Conservation (phyloP, 2,329 filamentous ascomycete genomes). For the Calonectria pseudoreteaudii region DNA sequence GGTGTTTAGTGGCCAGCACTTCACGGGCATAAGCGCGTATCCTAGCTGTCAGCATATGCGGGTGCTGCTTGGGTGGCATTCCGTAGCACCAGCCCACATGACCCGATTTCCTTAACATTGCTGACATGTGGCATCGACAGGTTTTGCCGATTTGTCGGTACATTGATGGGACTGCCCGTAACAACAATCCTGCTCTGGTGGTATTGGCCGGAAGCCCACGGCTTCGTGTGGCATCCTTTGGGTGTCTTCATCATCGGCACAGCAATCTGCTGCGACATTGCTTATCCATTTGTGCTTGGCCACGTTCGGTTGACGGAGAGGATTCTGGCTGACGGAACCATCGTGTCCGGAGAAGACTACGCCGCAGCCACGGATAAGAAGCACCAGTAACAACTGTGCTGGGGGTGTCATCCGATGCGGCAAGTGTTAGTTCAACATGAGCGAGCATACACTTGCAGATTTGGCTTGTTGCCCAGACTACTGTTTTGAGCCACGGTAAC, state of each 20-base stretch:
- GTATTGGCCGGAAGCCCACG: conserved; percentile 63
- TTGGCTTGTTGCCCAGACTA: neutral
- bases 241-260: conserved; percentile 56
- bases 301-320: conserved; percentile 54
- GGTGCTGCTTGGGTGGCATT: neutral
- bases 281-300: conserved; percentile 58
- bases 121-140: conserved; percentile 45
- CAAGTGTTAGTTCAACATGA: conserved; percentile 6
- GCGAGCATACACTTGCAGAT: neutral
- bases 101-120: neutral
- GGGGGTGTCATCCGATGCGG: neutral
- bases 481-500: neutral
- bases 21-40: conserved; percentile 1
- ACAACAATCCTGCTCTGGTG: conserved; percentile 58
- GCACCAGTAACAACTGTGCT: conserved; percentile 20
- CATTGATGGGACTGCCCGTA: conserved; percentile 54
- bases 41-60: conserved; percentile 1
- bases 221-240: conserved; percentile 57
- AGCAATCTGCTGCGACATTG: conserved; percentile 55
- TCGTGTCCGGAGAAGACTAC: conserved; percentile 40
- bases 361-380: conserved; percentile 35
- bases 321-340: conserved; percentile 51
- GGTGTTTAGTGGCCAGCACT: neutral
- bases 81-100: neutral
- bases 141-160: conserved; percentile 57